These are phyloP conservation scores for Aspergillus aculeatus DNA, from an alignment of 2,329 filamentous ascomycete species.

Conservation along the genomic window DNA sequence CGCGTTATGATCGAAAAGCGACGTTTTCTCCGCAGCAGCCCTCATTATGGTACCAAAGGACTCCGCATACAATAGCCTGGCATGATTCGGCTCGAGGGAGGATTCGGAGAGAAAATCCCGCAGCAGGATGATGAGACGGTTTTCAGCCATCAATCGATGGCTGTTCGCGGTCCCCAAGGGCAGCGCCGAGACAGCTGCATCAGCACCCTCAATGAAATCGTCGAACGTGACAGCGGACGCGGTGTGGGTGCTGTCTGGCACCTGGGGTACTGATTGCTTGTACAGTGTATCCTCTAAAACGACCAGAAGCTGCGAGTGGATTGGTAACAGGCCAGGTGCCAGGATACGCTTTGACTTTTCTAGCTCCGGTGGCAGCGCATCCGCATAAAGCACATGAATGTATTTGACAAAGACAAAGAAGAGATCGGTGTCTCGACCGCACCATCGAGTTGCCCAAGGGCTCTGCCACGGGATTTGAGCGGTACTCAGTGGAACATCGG, in stretches of 20 bases:
- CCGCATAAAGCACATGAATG: constrained; percentile 74
- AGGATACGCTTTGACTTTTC: constrained; percentile 59
- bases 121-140: constrained; percentile 76
- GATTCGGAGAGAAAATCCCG: constrained; percentile 73
- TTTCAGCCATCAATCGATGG: constrained; percentile 81
- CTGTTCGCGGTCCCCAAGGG: constrained; percentile 67
- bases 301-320: constrained; percentile 78
- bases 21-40: constrained; percentile 70
- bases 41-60: constrained; percentile 72
- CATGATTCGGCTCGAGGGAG: constrained; percentile 52
- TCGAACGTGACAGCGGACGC: constrained; percentile 63
- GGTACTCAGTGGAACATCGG: constrained; percentile 66
- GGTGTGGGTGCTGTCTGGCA: constrained; percentile 45
- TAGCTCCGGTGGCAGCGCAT: constrained; percentile 62
- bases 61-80: constrained; percentile 71
- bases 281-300: constrained; percentile 82
- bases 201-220: constrained; percentile 62
- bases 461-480: constrained; percentile 80
- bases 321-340: constrained; percentile 73
- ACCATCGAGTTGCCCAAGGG: constrained; percentile 82
- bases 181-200: constrained; percentile 65
- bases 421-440: constrained; percentile 80
- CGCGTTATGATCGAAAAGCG: constrained; percentile 75
- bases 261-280: constrained; percentile 58
- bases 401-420: constrained; percentile 92